Conservation (phyloP, 2,329 filamentous ascomycete species). For the Exserohilum turcica region DNA sequence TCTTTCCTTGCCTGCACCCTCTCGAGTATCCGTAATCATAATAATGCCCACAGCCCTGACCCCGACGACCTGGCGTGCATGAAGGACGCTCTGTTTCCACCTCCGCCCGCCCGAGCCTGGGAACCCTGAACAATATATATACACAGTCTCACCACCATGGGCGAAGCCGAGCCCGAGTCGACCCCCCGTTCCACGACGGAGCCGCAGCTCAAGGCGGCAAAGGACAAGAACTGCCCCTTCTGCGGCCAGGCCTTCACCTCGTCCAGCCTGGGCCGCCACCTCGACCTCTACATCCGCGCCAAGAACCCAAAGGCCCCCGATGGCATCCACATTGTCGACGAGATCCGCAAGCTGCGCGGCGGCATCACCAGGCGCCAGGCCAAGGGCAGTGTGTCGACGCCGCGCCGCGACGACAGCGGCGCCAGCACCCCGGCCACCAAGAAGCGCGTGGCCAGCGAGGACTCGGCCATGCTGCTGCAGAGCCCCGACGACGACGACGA, state of each 20-base stretch:
- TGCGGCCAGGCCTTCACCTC: constrained; percentile 91
- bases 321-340: constrained; percentile 86
- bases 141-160: constrained; percentile 27
- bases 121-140: constrained; percentile 19
- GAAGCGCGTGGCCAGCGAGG: constrained; percentile 33
- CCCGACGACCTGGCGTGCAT: constrained; percentile 18
- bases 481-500: constrained; percentile 28
- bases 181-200: constrained; percentile 38
- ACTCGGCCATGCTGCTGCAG: constrained; percentile 33
- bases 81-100: constrained; percentile 20
- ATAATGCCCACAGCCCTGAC: constrained; percentile 30
- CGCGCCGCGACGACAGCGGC: constrained; percentile 57
- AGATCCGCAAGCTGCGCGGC: constrained; percentile 81
- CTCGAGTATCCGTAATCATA: constrained; percentile 12
- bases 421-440: constrained; percentile 29
- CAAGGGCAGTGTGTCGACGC: constrained; percentile 60
- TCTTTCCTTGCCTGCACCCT: constrained; percentile 12
- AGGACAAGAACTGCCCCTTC: constrained; percentile 88
- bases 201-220: constrained; percentile 59
- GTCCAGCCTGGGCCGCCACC: constrained; percentile 80
- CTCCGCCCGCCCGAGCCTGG: constrained; percentile 27
- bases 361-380: constrained; percentile 86
- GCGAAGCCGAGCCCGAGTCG: constrained; percentile 49
- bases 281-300: constrained; percentile 91
- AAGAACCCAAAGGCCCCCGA: constrained; percentile 89